A percentile compares a stretch with the other conserved stretches of the same genome.
phyloP scores from a whole-genome alignment of 805 yeast species.

The Starmerella scarabaei region DNA sequence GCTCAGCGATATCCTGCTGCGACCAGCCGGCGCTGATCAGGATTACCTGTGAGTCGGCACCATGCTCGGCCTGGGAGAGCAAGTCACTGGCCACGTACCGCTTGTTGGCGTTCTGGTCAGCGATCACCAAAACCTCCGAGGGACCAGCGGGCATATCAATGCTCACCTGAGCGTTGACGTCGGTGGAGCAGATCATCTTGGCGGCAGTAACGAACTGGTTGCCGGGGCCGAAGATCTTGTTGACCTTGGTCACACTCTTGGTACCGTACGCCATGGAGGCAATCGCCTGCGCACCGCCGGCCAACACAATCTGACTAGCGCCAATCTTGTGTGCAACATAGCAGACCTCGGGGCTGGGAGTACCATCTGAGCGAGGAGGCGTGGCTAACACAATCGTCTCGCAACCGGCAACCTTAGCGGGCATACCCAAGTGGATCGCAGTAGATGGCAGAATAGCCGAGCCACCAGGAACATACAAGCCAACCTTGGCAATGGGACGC shows the following conservation, averaged over 20 bases:
- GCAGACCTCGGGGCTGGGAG: slow-evolving; percentile 89
- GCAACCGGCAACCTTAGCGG: slow-evolving; percentile 97
- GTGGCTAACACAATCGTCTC: slow-evolving; percentile 83
- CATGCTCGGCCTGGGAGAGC: slow-evolving; percentile 97
- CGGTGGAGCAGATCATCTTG: slow-evolving; percentile 93
- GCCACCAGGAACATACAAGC: slow-evolving; percentile 96
- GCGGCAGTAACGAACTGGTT: slow-evolving; percentile 99
- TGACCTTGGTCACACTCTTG: slow-evolving; percentile 79
- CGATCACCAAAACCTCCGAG: slow-evolving; percentile 87
- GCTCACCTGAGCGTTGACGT: slow-evolving; percentile 84
- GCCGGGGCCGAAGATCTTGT: slow-evolving; percentile 97
- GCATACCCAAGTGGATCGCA: slow-evolving; percentile 95
- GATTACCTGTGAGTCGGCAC: slow-evolving; percentile 94
- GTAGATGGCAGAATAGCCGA: slow-evolving; percentile 97
- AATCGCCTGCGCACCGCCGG: slow-evolving; percentile 99
- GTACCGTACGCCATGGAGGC: slow-evolving; percentile 99
- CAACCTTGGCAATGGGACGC: slow-evolving; percentile 87
- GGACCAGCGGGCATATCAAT: slow-evolving; percentile 99
- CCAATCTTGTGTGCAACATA: slow-evolving; percentile 95
- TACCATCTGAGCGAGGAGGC: slow-evolving; percentile 91
- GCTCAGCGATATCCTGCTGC: slow-evolving; percentile 43
- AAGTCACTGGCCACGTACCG: slow-evolving; percentile 95
- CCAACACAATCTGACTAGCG: slow-evolving; percentile 76
- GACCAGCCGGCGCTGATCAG: slow-evolving; percentile 68
- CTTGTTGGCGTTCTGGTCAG: slow-evolving; percentile 77